Evolutionary conservation across 257 asterid genomes (phyloP), one percentile per base, ranked within the genome.

Genomic region (Primulina eburnea): DNA sequence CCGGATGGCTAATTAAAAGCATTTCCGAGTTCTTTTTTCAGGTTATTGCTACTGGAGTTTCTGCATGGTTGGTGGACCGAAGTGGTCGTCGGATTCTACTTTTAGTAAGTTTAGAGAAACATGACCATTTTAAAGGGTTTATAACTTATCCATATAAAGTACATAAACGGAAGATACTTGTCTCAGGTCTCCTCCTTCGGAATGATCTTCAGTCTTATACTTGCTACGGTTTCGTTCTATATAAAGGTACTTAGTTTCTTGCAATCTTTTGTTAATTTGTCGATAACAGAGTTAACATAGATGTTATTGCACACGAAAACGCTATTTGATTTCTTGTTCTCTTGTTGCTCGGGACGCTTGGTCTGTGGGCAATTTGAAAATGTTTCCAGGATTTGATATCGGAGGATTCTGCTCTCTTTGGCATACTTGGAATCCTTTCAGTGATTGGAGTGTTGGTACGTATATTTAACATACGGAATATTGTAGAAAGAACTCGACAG

Each of bases 41-140:
- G 98, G 98, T 92, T 58, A 78, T 90, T 78, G 98, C 98, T 61
- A 92, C 98, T 56, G 97, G 82, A 73, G 79, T 92, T 59, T 66
- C 98, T 8, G 82, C 90, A 65, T 92, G 98, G 98, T 67, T 89
- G 85, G 88, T 86, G 67, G 98, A 92, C 83, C 90, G 84, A 86
- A 76, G 96, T 14, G 98, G 98, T 43, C 97, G 97, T 57, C 83
- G 98, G 81, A 71, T 92, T 79, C 84, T 90, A 62, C 85, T 92
- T 60, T 75, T 80, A 57, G 97, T 92, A 77, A 88, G 97, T 83
- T 28, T 69, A 32, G 24, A 66, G 52, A 56, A 57, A 60, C 34
- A 40, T 24, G 26, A 58, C 17, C 14, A 6, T 47, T 43, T 40
- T 75, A 59, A 8, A 10, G 40, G 0, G 47, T 38, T 73, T 29